Evolutionary conservation across 768 basidiomycete genomes (phyloP).

Genomic region (Tulasnella calospora): DNA sequence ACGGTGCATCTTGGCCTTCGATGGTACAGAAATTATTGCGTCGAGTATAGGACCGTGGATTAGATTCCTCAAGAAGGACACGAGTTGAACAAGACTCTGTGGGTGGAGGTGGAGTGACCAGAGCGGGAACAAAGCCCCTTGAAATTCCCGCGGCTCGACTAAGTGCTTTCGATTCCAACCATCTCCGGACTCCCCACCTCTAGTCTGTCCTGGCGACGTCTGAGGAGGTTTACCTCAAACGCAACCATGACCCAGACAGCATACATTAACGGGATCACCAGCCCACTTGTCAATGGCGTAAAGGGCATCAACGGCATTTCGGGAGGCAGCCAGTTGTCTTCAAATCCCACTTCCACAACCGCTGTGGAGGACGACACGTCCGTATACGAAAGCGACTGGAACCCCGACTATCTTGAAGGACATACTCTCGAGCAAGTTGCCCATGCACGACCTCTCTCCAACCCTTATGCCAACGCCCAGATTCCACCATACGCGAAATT

Average conservation of each 20-base stretch:
- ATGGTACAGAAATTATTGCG: background rate
- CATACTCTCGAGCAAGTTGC: slow-evolving; percentile 17
- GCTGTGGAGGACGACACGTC: slow-evolving; percentile 13
- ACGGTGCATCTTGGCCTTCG: slow-evolving; percentile 3
- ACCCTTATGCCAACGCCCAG: slow-evolving; percentile 11
- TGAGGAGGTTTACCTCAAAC: background rate
- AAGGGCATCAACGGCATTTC: slow-evolving; percentile 5
- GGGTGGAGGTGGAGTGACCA: background rate
- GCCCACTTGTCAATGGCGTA: slow-evolving; percentile 13
- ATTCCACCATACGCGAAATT: slow-evolving; percentile 16
- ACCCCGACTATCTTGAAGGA: slow-evolving; percentile 18
- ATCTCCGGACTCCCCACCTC: background rate
- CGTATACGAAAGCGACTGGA: slow-evolving; percentile 16
- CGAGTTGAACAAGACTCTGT: background rate
- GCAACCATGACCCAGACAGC: slow-evolving; percentile 1
- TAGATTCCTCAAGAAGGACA: background rate
- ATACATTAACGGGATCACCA: background rate
- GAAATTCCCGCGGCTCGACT: background rate
- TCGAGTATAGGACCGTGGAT: background rate
- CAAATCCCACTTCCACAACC: slow-evolving; percentile 8
- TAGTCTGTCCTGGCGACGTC: slow-evolving; percentile 2
- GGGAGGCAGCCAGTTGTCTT: background rate
- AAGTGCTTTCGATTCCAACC: background rate
- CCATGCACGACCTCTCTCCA: background rate
- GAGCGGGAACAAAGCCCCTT: background rate